A percentile compares a stretch with the other conserved stretches of the same genome.
Conservation (phyloP, 768 basidiomycete genomes). For the Suillus spraguei region DNA sequence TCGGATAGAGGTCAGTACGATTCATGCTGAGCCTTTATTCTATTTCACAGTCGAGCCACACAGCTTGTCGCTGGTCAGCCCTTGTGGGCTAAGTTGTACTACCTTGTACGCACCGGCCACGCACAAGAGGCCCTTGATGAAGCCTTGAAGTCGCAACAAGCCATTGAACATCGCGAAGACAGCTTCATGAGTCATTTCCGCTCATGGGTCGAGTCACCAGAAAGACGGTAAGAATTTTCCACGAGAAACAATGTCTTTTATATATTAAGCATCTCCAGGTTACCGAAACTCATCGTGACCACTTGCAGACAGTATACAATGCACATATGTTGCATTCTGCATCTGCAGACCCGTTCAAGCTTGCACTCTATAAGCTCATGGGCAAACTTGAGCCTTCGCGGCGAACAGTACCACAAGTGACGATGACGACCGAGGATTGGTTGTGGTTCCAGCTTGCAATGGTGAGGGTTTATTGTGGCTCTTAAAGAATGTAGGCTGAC, state of each 20-base stretch:
- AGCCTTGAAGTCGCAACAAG: conserved; percentile 66
- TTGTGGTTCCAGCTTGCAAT: conserved; percentile 95
- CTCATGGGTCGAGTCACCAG: conserved; percentile 80
- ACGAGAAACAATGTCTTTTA: background rate
- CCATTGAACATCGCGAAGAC: conserved; percentile 75
- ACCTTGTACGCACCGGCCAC: conserved; percentile 87
- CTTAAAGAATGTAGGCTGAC: conserved; percentile 4
- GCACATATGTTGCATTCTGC: conserved; percentile 89
- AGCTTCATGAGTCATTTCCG: conserved; percentile 84
- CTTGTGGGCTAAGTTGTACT: conserved; percentile 94
- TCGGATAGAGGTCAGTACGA: conserved; percentile 71
- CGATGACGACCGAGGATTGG: conserved; percentile 96
- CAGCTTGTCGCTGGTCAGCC: conserved; percentile 87
- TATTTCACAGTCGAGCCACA: conserved; percentile 10
- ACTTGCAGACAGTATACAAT: conserved; percentile 79
- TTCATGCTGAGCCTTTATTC: background rate
- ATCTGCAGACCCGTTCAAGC: conserved; percentile 92
- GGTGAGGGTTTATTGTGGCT: conserved; percentile 39
- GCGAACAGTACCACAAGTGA: conserved; percentile 81
- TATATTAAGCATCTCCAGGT: conserved; percentile 36
- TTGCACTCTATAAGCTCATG: conserved; percentile 94
- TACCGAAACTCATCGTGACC: conserved; percentile 79
- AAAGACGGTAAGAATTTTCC: conserved; percentile 59
- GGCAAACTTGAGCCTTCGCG: conserved; percentile 86
- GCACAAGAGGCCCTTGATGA: conserved; percentile 79